These are phyloP conservation scores for Evernia prunastri DNA, from an alignment of 495 filamentous ascomycete species.

Conservation along the genomic window DNA sequence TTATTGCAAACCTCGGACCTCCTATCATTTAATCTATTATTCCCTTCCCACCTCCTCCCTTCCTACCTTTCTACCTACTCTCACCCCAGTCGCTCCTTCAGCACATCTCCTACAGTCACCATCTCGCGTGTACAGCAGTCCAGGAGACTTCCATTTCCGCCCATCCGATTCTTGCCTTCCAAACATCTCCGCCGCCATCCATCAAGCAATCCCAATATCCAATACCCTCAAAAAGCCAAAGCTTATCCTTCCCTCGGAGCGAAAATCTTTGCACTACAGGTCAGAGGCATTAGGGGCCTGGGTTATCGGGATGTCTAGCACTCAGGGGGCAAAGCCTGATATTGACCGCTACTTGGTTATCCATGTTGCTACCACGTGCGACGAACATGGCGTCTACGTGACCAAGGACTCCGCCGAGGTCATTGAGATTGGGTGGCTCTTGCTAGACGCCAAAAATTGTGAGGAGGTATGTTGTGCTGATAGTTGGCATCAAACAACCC, in stretches of 20 bases:
- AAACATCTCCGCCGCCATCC: neutral
- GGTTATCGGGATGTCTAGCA: slow-evolving; percentile 31
- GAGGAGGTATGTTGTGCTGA: slow-evolving; percentile 68
- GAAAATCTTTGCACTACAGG: slow-evolving; percentile 10
- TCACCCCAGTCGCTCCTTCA: slow-evolving; percentile 25
- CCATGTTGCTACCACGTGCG: slow-evolving; percentile 97
- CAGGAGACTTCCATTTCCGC: slow-evolving; percentile 11
- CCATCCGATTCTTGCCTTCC: slow-evolving; percentile 1
- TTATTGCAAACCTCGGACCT: slow-evolving; percentile 10
- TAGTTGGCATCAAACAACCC: neutral
- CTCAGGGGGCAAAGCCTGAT: slow-evolving; percentile 42
- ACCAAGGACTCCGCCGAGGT: slow-evolving; percentile 99
- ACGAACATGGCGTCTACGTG: slow-evolving; percentile 98
- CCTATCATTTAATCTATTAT: slow-evolving; percentile 15
- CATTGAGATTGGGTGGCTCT: slow-evolving; percentile 96
- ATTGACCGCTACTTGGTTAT: slow-evolving; percentile 95
- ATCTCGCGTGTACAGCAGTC: slow-evolving; percentile 7
- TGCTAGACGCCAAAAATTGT: slow-evolving; percentile 82
- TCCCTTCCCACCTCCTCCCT: slow-evolving; percentile 18
- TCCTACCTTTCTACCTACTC: slow-evolving; percentile 23
- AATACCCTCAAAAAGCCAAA: neutral
- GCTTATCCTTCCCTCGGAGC: slow-evolving; percentile 1
- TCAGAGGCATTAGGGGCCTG: slow-evolving; percentile 5
- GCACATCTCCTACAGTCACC: slow-evolving; percentile 6
- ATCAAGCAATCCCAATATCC: too few species aligned